phyloP scores from a whole-genome alignment of 2,329 filamentous ascomycete genomes.

The Didymella sp. region DNA sequence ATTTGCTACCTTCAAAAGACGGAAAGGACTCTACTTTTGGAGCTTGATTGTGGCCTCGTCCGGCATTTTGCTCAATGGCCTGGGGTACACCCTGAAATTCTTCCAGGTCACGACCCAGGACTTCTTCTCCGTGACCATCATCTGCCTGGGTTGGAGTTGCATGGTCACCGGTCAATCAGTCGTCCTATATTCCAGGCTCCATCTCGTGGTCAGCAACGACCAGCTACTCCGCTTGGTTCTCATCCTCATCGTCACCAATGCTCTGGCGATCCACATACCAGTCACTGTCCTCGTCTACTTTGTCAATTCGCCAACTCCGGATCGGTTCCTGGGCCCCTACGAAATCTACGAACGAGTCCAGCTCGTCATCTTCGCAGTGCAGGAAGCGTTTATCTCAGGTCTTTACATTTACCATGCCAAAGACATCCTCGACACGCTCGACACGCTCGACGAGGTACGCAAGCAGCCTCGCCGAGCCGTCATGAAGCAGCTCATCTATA shows the following conservation, averaged over 20 bases:
- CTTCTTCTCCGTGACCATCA: neutral
- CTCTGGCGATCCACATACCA: neutral
- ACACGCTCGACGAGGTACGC: neutral
- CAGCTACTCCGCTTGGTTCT: neutral
- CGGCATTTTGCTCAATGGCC: neutral
- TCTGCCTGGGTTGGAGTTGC: neutral
- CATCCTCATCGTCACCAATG: neutral
- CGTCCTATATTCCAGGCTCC: neutral
- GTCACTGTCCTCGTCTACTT: neutral
- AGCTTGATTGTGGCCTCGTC: neutral
- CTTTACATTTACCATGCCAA: neutral
- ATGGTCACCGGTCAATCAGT: neutral
- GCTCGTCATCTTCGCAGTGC: neutral
- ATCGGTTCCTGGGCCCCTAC: neutral
- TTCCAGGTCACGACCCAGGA: neutral
- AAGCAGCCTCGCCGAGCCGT: neutral
- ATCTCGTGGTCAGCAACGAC: neutral
- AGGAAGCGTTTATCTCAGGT: neutral
- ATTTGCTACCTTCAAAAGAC: neutral
- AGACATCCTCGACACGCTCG: neutral
- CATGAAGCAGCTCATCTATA: neutral
- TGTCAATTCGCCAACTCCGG: neutral
- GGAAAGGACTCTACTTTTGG: neutral
- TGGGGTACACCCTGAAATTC: neutral
- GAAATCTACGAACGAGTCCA: neutral